A percentile compares a stretch with the other conserved stretches of the same genome.
Conservation (phyloP, 129 eudicot species). For the Saussurea involucrata region DNA sequence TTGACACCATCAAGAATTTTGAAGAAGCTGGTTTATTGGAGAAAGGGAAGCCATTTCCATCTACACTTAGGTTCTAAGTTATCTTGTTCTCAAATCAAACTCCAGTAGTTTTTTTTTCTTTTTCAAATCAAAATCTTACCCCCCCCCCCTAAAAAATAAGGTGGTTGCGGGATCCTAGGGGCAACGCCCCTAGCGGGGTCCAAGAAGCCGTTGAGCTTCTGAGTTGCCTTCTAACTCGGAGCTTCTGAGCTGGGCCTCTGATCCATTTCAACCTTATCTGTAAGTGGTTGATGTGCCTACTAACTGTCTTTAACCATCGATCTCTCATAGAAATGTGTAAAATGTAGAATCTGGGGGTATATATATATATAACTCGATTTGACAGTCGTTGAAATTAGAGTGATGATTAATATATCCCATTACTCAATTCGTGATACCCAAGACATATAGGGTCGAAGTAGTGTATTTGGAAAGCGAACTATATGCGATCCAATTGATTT, state of each 20-base stretch:
- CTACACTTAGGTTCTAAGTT: conserved; percentile 14
- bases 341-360: not conserved
- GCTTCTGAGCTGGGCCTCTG: not conserved
- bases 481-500: not conserved
- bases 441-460: too few species aligned
- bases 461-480: too few species aligned
- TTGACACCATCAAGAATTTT: conserved; percentile 23
- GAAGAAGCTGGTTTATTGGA: conserved; percentile 33
- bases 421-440: too few species aligned
- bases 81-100: not conserved
- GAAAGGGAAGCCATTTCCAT: conserved; percentile 25
- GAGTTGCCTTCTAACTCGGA: not conserved
- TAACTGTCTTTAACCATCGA: not conserved
- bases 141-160: too few species aligned
- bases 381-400: too few species aligned
- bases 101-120: too few species aligned
- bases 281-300: not conserved
- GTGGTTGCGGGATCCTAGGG: not conserved
- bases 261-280: not conserved
- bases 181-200: not conserved
- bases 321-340: not conserved
- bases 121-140: not conserved
- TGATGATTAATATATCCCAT: too few species aligned
- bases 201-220: not conserved
- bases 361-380: not conserved